These are phyloP conservation scores for Thuja plicata DNA, from an alignment of 83 land plant species.

Conservation along the genomic window DNA sequence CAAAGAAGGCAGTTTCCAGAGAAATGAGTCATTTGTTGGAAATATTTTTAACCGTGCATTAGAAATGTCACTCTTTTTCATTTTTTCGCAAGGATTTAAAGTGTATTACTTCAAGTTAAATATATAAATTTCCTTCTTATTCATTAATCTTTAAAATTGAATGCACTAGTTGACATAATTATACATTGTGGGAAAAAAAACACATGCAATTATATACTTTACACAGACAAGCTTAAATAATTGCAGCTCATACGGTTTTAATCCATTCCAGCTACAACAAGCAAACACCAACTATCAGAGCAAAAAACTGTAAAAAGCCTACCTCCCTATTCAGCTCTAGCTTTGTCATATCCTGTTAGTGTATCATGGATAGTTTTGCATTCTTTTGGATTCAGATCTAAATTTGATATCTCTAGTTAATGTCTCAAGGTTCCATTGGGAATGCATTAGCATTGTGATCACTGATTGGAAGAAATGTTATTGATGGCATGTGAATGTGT, in stretches of 20 bases:
- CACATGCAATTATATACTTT: neutral
- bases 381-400: too few relatives aligned
- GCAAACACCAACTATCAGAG: neutral
- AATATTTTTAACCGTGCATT: neutral
- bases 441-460: neutral
- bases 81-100: neutral
- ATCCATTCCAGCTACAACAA: neutral
- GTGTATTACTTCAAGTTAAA: neutral
- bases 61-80: neutral
- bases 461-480: neutral
- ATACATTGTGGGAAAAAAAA: neutral
- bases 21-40: neutral
- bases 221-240: too few relatives aligned
- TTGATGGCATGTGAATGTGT: neutral
- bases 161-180: neutral
- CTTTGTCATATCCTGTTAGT: too few relatives aligned
- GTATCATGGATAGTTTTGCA: too few relatives aligned
- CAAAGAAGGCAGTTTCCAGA: neutral
- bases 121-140: neutral
- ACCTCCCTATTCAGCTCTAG: neutral
- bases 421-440: neutral
- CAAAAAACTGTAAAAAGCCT: neutral
- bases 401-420: too few relatives aligned
- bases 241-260: neutral
- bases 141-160: neutral